Evolutionary conservation across 2,329 filamentous ascomycete species (phyloP).

Genomic region (Fusarium subtropicale): DNA sequence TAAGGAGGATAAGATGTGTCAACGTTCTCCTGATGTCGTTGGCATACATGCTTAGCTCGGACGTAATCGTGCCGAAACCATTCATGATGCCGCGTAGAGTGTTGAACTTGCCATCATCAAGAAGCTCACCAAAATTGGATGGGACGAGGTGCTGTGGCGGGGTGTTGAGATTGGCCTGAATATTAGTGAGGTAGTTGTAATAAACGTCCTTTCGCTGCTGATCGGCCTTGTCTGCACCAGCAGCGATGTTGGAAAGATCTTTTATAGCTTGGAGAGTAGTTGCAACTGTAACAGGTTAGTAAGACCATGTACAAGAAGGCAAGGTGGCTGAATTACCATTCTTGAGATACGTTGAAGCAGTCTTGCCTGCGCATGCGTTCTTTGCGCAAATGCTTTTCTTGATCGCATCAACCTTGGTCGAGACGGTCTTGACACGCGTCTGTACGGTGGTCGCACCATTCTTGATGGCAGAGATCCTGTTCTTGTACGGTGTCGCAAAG

Average conservation of each 20-base stretch:
- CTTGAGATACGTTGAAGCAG: slow-evolving; percentile 22
- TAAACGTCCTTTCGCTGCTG: slow-evolving; percentile 19
- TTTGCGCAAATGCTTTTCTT: slow-evolving; percentile 22
- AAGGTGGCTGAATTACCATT: background rate
- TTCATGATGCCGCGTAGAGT: slow-evolving; percentile 22
- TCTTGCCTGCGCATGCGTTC: slow-evolving; percentile 28
- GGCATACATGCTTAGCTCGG: slow-evolving; percentile 19
- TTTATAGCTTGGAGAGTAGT: slow-evolving; percentile 16
- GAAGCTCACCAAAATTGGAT: background rate
- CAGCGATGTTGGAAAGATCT: slow-evolving; percentile 13
- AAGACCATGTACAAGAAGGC: fast-evolving
- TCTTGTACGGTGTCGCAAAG: slow-evolving; percentile 23
- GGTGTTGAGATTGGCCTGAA: slow-evolving; percentile 6
- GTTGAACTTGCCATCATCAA: background rate
- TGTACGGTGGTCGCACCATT: slow-evolving; percentile 10
- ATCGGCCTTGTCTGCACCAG: background rate
- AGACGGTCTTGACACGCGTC: slow-evolving; percentile 6
- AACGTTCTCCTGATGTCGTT: slow-evolving; percentile 21
- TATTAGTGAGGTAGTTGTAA: slow-evolving; percentile 11
- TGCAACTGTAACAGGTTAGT: slow-evolving; percentile 4
- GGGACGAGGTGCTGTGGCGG: background rate
- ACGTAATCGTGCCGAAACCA: slow-evolving; percentile 18
- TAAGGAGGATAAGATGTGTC: slow-evolving; percentile 14
- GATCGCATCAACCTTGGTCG: slow-evolving; percentile 7
- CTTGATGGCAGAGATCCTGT: slow-evolving; percentile 20